Percentiles rank a stretch among this genome's conserved stretches.
phyloP scores from a whole-genome alignment of 768 basidiomycete species.

The Russula lepida region DNA sequence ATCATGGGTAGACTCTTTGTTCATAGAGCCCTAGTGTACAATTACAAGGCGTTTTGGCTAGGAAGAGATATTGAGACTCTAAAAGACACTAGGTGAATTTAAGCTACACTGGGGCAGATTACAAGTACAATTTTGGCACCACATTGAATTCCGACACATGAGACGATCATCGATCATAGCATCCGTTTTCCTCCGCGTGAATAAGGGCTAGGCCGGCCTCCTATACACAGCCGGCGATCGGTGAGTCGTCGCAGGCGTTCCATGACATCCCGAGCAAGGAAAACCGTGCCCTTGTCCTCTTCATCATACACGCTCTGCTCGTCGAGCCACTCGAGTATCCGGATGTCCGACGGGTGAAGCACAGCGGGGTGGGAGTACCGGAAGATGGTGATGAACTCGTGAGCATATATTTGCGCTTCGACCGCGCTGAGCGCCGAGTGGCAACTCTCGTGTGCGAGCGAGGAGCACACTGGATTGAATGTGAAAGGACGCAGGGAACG shows the following conservation, averaged over 20 bases:
- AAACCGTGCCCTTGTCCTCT: constrained; percentile 31
- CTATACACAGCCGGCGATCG: constrained; percentile 15
- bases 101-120: constrained; percentile 1
- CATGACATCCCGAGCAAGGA: constrained; percentile 30
- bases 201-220: background rate
- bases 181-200: constrained; percentile 5
- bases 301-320: constrained; percentile 27
- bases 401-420: constrained; percentile 30
- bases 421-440: constrained; percentile 27
- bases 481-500: background rate
- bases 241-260: constrained; percentile 28
- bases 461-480: constrained; percentile 3
- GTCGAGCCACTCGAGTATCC: constrained; percentile 29
- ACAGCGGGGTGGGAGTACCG: constrained; percentile 30
- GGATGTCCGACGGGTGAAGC: constrained; percentile 31
- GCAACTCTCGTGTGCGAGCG: constrained; percentile 16
- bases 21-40: too few species aligned
- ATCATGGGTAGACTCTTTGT: too few species aligned
- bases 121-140: constrained; percentile 3
- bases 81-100: background rate
- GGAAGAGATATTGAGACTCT: background rate
- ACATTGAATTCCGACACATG: background rate
- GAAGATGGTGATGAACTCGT: constrained; percentile 35
- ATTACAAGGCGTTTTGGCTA: too few species aligned
- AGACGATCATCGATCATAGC: background rate